Base-by-base conservation (phyloP, 75 land plant species). In the Gnetum montanum region DNA sequence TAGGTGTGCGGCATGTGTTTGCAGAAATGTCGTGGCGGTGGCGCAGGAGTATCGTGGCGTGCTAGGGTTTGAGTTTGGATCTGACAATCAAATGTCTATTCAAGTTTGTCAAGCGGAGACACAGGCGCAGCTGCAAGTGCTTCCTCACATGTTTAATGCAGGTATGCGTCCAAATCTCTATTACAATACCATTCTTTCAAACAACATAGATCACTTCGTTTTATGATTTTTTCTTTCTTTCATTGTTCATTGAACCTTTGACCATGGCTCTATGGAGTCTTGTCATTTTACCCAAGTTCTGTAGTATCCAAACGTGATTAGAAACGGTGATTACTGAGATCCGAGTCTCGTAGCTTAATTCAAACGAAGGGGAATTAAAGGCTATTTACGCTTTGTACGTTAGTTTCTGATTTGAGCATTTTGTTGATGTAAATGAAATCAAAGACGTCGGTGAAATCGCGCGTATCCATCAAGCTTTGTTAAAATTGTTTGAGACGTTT, bases 31-130 rank as follows among this genome's bases (percentile, higher is more conserved):
- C 29, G n/a, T n/a, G n/a, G n/a, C n/a, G n/a, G n/a, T n/a, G n/a
- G n/a, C n/a, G 43, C 55, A 53, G 37, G 55, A 53, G 13, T 36
- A 33, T 53, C 55, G 55, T 34, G 34, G 34, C 12, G 35, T 31
- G 29, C 6, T 53, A 31, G 34, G 33, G 12, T 24, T 53, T 34
- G 55, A 15, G 7, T 53, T 53, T 53, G 55, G 55, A 6, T 33
- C 37, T 23, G 55, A 53, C 19, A 8, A 33, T 31, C 55, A 53
- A 30, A 53, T 53, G 55, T n/a, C n/a, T n/a, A n/a, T n/a, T n/a
- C n/a, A n/a, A n/a, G n/a, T n/a, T n/a, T n/a, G n/a, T n/a, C n/a
- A n/a, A n/a, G n/a, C n/a, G n/a, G n/a, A n/a, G n/a, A n/a, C n/a
- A n/a, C 22, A 53, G n/a, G 23, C 34, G 2, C 37, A 53, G 16